phyloP scores from a whole-genome alignment of 768 basidiomycete genomes.

The Cystofilobasidium bisporidii region DNA sequence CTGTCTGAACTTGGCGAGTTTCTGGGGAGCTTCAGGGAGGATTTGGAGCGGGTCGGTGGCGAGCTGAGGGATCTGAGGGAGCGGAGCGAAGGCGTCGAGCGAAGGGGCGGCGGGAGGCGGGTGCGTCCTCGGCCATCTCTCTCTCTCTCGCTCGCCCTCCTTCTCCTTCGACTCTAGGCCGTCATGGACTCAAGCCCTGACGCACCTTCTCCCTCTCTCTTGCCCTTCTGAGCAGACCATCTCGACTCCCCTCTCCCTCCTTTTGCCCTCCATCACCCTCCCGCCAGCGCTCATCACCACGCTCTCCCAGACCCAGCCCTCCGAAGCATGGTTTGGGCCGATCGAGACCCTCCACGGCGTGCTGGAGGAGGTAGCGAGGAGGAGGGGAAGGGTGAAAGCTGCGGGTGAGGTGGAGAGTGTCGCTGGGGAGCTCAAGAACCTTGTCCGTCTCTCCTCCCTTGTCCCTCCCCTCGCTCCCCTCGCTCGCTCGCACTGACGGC shows the following conservation, averaged over 20 bases:
- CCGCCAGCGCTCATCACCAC: slow-evolving; percentile 65
- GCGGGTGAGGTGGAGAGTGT: slow-evolving; percentile 73
- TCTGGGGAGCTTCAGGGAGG: slow-evolving; percentile 87
- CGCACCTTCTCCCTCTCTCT: no score
- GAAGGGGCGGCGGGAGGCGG: slow-evolving; percentile 68
- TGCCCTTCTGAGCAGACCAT: slow-evolving; percentile 54
- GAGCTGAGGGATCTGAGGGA: slow-evolving; percentile 91
- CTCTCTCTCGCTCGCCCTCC: background rate
- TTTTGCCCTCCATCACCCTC: slow-evolving; percentile 70
- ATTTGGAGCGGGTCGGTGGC: slow-evolving; percentile 83
- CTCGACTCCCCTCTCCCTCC: slow-evolving; percentile 70
- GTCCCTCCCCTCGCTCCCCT: background rate
- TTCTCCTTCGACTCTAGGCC: no score
- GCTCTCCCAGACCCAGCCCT: slow-evolving; percentile 74
- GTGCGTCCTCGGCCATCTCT: slow-evolving; percentile 45
- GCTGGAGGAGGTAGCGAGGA: slow-evolving; percentile 57
- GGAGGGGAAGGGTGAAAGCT: slow-evolving; percentile 68
- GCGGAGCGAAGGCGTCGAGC: slow-evolving; percentile 82
- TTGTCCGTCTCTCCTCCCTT: slow-evolving; percentile 52
- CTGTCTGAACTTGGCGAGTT: slow-evolving; percentile 82
- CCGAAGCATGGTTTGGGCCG: slow-evolving; percentile 75
- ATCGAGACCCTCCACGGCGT: slow-evolving; percentile 72
- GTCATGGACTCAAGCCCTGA: no score
- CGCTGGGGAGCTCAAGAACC: slow-evolving; percentile 75
- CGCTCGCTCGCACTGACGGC: slow-evolving; percentile 1